Evolutionary conservation across 78 protist species (phyloP), one percentile per base, ranked within the genome.

Genomic region (Chrysochromulina parva): DNA sequence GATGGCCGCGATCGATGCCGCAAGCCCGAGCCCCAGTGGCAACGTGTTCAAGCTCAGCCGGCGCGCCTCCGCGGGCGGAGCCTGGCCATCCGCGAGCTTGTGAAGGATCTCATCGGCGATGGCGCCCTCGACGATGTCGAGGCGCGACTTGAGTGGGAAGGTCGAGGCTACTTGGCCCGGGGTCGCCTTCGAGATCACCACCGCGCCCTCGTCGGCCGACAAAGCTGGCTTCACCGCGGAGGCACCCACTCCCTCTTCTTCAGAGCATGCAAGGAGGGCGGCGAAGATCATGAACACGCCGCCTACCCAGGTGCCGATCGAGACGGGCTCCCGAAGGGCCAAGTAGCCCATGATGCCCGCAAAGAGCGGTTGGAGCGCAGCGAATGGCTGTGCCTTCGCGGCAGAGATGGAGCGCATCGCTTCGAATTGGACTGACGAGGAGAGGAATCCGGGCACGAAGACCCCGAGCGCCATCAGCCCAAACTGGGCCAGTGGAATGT

Each of bases 381-480:
- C 38, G 50, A 69, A 69, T 3, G 78, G 78, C 78, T 69, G 78
- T 2, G 78, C 28, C 16, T 69, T 69, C 7, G 78, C 78, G 78
- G 78, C 78, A 19, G 78, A 69, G 78, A 69, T 69, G 50, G 54
- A 14, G 78, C 78, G 78, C 78, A 69, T 69, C 13, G 78, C 78
- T 22, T 69, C 78, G 78, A 69, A 69, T 13, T 69, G 78, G 54
- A 69, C 16, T 50, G 78, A 69, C 52, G 52, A 28, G n/a, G 78
- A 69, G 50, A 69, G 78, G 50, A 69, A 69, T 13, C 78, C 78
- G 38, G 48, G 3, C 50, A 69, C 50, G 78, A 69, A 69, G 78
- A 69, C 78, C 50, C 78, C 78, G 52, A 10, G 50, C 50, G 24
- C 78, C 78, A 69, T 24, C 78, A 69, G 50, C 78, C 13, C 50